Evolutionary conservation across 2,329 filamentous ascomycete genomes (phyloP).

Genomic region (Arthrobotrys pseudoclavata): DNA sequence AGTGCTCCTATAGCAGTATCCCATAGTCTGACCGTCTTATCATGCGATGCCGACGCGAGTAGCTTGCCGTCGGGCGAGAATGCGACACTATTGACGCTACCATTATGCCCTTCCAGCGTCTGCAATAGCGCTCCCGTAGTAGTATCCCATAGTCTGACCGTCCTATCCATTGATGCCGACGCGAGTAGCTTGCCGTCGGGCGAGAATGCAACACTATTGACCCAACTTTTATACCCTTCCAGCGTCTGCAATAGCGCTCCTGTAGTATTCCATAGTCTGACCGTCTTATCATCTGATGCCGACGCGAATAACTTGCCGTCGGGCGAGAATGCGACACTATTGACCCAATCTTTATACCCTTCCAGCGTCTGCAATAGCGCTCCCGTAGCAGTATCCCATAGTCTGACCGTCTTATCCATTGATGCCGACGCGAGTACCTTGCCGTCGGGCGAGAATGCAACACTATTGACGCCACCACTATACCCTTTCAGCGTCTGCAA

Average conservation of each 20-base stretch:
- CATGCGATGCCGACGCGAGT: background rate
- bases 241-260: background rate
- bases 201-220: background rate
- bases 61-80: background rate
- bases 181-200: background rate
- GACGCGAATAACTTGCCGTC: background rate
- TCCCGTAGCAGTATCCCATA: background rate
- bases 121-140: background rate
- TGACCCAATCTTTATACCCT: background rate
- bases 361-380: background rate
- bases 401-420: background rate
- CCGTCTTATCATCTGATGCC: background rate
- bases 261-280: background rate
- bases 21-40: background rate
- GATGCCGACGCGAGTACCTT: background rate
- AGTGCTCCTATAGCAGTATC: background rate
- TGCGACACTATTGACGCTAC: background rate
- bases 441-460: background rate
- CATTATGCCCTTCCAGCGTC: background rate
- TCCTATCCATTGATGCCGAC: background rate
- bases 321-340: background rate
- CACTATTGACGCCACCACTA: background rate
- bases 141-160: background rate
- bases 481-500: background rate
- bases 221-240: background rate